Evolutionary conservation across 2,329 filamentous ascomycete species (phyloP).

Genomic region (Dactylellina parvicollis): DNA sequence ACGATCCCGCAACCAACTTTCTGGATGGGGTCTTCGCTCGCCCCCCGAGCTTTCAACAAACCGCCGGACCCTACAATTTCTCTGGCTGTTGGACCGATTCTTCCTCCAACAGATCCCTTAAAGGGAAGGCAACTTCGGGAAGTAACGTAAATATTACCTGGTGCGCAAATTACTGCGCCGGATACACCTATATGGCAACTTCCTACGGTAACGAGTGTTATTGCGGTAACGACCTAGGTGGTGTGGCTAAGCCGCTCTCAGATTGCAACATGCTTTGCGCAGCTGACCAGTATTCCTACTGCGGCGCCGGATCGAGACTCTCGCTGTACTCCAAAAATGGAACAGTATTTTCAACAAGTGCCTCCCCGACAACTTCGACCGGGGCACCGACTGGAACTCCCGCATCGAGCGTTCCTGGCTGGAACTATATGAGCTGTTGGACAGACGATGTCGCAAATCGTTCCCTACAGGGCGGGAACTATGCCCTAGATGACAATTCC

Average conservation of each 20-base stretch:
- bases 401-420: not conserved
- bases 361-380: not conserved
- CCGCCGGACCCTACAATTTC: conserved; percentile 28
- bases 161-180: conserved; percentile 30
- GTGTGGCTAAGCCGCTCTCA: conserved; percentile 50
- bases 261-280: conserved; percentile 47
- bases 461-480: not conserved
- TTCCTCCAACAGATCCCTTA: conserved; percentile 27
- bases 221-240: conserved; percentile 60
- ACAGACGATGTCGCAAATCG: conserved; percentile 31
- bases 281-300: conserved; percentile 45
- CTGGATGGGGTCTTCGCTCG: conserved; percentile 50
- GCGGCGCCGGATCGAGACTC: conserved; percentile 42
- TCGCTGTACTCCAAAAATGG: conserved; percentile 34
- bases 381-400: not conserved
- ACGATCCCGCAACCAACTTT: conserved; percentile 29
- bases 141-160: conserved; percentile 44
- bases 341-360: not conserved
- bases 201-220: conserved; percentile 62
- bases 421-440: conserved; percentile 26
- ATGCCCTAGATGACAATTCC: conserved; percentile 11
- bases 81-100: conserved; percentile 48
- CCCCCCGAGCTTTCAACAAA: conserved; percentile 32
- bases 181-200: conserved; percentile 39
- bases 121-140: conserved; percentile 9